phyloP scores from a whole-genome alignment of 306 rosid genomes.

The Rosa rugosa region DNA sequence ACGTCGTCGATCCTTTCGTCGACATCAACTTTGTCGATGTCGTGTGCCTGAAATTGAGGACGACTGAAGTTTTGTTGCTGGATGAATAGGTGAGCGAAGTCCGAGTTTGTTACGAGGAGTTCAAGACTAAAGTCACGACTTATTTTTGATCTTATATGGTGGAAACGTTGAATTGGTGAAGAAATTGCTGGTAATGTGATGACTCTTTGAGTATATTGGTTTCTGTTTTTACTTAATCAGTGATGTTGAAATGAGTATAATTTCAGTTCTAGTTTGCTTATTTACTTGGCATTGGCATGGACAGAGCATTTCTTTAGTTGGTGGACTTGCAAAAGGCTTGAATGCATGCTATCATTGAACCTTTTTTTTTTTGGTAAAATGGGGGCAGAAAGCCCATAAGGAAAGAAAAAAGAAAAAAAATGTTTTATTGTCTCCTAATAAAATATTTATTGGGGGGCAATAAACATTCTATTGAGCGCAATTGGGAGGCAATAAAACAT shows the following conservation, averaged over 20 bases:
- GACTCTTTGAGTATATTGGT: not conserved
- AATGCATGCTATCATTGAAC: no score
- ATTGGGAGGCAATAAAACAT: no score
- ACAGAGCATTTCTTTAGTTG: no score
- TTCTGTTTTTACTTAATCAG: conserved; percentile 21
- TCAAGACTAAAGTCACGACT: conserved; percentile 76
- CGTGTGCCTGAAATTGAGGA: conserved; percentile 49
- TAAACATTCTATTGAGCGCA: no score
- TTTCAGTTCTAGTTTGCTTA: no score
- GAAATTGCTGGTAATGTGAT: conserved; percentile 64
- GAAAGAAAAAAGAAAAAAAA: no score
- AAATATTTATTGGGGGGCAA: no score
- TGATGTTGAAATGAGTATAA: conserved; percentile 2
- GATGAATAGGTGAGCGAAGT: conserved; percentile 63
- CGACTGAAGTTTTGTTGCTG: conserved; percentile 44
- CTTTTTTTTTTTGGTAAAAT: no score
- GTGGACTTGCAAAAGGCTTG: no score
- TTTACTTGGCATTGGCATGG: no score
- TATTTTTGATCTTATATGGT: conserved; percentile 75
- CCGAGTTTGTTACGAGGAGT: conserved; percentile 59
- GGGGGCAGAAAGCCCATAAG: no score
- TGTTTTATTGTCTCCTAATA: no score
- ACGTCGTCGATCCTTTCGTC: conserved; percentile 66
- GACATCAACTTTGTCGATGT: conserved; percentile 86
- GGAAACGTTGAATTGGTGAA: conserved; percentile 56